phyloP scores from a whole-genome alignment of 2,329 filamentous ascomycete species.

The Scortechinia acanthostroma region DNA sequence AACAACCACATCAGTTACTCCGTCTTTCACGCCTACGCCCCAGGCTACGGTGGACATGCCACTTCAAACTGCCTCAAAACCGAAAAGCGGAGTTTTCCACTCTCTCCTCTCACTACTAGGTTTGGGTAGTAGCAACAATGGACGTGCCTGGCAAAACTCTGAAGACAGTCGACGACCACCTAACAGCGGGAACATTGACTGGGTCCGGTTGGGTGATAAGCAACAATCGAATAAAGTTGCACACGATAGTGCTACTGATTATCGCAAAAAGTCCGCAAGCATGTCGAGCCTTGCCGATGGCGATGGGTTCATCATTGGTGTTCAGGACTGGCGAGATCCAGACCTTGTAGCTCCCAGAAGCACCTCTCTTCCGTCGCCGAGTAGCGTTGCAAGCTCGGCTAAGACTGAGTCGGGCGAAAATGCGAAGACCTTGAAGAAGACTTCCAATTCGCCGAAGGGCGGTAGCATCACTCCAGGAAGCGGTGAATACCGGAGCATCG shows the following conservation, averaged over 20 bases:
- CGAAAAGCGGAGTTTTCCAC: neutral
- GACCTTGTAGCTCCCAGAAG: constrained; percentile 43
- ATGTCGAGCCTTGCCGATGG: constrained; percentile 18
- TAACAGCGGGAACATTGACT: constrained; percentile 68
- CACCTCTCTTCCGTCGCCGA: neutral
- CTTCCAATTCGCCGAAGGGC: constrained; percentile 39
- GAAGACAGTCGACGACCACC: constrained; percentile 57
- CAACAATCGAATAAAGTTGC: constrained; percentile 37
- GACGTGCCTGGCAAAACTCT: constrained; percentile 16
- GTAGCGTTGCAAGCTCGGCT: constrained; percentile 3
- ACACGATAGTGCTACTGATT: neutral
- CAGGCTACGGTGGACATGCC: neutral
- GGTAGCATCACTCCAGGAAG: constrained; percentile 68
- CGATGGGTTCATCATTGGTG: constrained; percentile 73
- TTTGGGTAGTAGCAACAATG: constrained; percentile 12
- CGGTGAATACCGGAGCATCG: constrained; percentile 49
- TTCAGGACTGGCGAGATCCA: constrained; percentile 80
- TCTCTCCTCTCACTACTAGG: neutral
- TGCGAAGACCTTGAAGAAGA: constrained; percentile 8
- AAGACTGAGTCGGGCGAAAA: constrained; percentile 17
- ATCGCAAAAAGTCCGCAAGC: constrained; percentile 14
- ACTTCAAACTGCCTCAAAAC: neutral
- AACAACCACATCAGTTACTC: neutral
- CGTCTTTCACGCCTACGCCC: neutral
- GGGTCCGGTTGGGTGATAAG: constrained; percentile 64